These are phyloP conservation scores for Aureobasidium sp. DNA, from an alignment of 2,329 filamentous ascomycete genomes.

Conservation along the genomic window DNA sequence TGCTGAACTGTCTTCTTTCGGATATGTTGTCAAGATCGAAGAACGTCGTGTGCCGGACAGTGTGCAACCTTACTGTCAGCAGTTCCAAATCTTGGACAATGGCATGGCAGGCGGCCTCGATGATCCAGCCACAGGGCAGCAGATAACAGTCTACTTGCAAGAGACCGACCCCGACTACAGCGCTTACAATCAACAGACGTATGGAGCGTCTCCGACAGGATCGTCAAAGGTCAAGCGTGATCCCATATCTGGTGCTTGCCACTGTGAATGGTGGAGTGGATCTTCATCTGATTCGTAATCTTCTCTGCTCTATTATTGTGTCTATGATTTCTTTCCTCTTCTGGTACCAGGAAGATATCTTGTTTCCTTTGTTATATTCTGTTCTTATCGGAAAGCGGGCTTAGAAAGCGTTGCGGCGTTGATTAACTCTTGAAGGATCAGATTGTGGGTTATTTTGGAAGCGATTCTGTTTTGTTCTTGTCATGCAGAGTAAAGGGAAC, in stretches of 20 bases:
- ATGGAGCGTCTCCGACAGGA: not conserved
- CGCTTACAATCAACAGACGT: conserved; percentile 18
- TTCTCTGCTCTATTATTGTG: conserved; percentile 1
- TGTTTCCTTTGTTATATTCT: not conserved
- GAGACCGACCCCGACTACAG: conserved; percentile 32
- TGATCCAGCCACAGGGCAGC: conserved; percentile 26
- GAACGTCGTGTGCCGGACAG: conserved; percentile 49
- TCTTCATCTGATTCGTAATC: not conserved
- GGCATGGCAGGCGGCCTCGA: conserved; percentile 34
- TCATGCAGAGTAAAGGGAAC: not conserved
- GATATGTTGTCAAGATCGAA: conserved; percentile 57
- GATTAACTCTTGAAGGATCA: not conserved
- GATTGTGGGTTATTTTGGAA: not conserved
- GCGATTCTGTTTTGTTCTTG: conserved; percentile 1
- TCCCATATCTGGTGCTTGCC: conserved; percentile 23
- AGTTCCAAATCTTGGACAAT: conserved; percentile 52
- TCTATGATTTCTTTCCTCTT: conserved; percentile 1
- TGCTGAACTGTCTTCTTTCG: conserved; percentile 21
- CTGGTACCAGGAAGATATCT: conserved; percentile 5
- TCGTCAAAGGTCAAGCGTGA: conserved; percentile 14
- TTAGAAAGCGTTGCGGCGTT: conserved; percentile 6
- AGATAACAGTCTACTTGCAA: conserved; percentile 32
- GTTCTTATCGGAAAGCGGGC: not conserved
- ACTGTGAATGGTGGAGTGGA: conserved; percentile 30
- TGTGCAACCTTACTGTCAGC: conserved; percentile 52